phyloP scores from a whole-genome alignment of 306 rosid species.

The Vachellia pachyceras region DNA sequence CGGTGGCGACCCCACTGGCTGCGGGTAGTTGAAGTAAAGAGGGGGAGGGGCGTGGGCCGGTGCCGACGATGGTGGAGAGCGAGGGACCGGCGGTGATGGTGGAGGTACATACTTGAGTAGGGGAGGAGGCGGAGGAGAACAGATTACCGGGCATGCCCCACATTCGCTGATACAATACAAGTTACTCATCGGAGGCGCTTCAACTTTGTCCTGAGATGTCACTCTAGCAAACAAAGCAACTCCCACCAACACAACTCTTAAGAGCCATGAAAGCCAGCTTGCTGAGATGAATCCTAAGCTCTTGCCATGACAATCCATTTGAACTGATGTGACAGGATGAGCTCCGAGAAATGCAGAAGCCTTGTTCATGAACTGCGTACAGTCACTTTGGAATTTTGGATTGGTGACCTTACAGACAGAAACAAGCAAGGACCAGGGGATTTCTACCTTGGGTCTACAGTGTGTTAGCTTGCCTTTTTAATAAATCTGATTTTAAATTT shows the following conservation, averaged over 20 bases:
- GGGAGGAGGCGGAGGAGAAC: conserved; percentile 75
- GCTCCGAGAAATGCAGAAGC: conserved; percentile 13
- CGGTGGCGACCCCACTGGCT: conserved; percentile 32
- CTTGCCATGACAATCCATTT: conserved; percentile 41
- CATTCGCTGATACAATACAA: conserved; percentile 75
- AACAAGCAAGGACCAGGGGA: conserved; percentile 6
- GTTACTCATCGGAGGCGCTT: conserved; percentile 40
- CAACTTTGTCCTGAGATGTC: conserved; percentile 45
- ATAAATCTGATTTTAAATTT: conserved; percentile 39
- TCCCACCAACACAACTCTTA: conserved; percentile 42
- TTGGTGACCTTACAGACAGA: conserved; percentile 34
- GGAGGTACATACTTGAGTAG: conserved; percentile 45
- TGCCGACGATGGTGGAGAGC: conserved; percentile 18
- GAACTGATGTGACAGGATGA: conserved; percentile 20
- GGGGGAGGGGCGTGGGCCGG: conserved; percentile 39
- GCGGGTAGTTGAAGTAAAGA: conserved; percentile 23
- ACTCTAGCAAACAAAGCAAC: conserved; percentile 40
- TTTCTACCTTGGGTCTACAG: conserved; percentile 24
- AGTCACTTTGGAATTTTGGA: neutral
- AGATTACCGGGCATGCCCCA: conserved; percentile 73
- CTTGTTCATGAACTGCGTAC: conserved; percentile 28
- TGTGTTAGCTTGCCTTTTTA: conserved; percentile 38
- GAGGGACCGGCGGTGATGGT: conserved; percentile 37
- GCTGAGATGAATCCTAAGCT: conserved; percentile 20
- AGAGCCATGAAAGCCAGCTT: conserved; percentile 38